phyloP scores from a whole-genome alignment of 108 stramenopile genomes.

The Cylindrotheca closterium region DNA sequence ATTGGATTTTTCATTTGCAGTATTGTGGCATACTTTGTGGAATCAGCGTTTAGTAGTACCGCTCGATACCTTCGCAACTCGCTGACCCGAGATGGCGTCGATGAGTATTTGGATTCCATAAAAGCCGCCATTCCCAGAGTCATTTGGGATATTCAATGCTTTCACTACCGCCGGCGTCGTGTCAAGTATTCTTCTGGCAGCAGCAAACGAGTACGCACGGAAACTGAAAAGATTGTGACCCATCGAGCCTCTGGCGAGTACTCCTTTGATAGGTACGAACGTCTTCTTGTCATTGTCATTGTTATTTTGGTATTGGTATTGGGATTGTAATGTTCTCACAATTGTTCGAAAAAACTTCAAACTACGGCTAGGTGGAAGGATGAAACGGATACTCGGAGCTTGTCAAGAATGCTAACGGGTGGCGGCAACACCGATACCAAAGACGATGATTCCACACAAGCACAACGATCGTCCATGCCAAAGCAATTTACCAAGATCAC shows the following conservation, averaged over 20 bases:
- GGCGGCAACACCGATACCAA: no score
- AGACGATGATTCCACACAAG: no score
- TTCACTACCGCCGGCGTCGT: background rate
- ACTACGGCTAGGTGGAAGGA: slow-evolving; percentile 6
- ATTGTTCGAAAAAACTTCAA: no score
- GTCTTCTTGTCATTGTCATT: no score
- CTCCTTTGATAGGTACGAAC: background rate
- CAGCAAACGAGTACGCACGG: no score
- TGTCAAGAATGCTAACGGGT: no score
- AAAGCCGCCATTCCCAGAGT: background rate
- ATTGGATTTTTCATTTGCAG: background rate
- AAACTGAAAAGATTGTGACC: slow-evolving; percentile 6
- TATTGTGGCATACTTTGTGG: background rate
- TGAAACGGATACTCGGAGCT: slow-evolving; percentile 3
- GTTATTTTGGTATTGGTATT: no score
- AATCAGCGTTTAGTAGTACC: background rate
- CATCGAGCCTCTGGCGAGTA: slow-evolving; percentile 6
- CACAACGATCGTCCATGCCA: no score
- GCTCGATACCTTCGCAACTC: background rate
- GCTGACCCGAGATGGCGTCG: background rate
- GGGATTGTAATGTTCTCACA: no score
- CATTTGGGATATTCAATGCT: background rate
- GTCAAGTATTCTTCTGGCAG: background rate
- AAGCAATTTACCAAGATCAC: slow-evolving; percentile 5
- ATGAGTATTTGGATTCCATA: background rate